Conservation (phyloP, 2,329 filamentous ascomycete genomes). For the Fusarium liriodendri region DNA sequence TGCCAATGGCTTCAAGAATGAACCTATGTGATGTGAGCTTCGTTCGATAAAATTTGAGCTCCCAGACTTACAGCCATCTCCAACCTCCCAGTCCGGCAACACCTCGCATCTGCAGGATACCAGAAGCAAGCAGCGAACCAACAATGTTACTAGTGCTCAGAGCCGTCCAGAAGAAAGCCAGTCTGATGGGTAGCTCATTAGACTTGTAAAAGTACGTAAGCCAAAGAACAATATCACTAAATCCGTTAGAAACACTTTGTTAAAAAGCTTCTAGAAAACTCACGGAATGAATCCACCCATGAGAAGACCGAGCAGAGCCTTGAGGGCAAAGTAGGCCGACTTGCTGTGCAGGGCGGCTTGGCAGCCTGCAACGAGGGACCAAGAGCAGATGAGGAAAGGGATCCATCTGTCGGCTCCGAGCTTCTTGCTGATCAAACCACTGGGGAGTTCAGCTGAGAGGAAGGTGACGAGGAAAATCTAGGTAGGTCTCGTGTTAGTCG, state of each 20-base stretch:
- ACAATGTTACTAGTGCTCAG: constrained; percentile 67
- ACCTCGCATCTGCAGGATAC: constrained; percentile 52
- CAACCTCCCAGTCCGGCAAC: constrained; percentile 53
- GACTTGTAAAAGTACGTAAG: constrained; percentile 82
- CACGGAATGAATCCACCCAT: constrained; percentile 65
- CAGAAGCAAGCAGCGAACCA: constrained; percentile 61
- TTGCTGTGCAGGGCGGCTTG: constrained; percentile 53
- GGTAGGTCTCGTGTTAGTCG: background rate
- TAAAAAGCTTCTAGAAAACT: constrained; percentile 7
- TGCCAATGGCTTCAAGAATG: constrained; percentile 62
- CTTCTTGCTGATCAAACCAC: constrained; percentile 62
- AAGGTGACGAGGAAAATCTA: constrained; percentile 58
- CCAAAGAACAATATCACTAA: constrained; percentile 67
- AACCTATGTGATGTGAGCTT: constrained; percentile 47
- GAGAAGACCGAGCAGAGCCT: constrained; percentile 57
- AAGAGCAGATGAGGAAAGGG: constrained; percentile 53
- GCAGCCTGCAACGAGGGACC: constrained; percentile 53
- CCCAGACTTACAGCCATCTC: constrained; percentile 49
- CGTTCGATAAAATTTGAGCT: rapidly evolving
- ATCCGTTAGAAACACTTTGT: background rate
- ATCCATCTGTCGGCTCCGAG: constrained; percentile 61
- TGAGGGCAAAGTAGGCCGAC: constrained; percentile 54
- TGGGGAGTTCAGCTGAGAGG: constrained; percentile 60
- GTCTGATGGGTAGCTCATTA: constrained; percentile 73
- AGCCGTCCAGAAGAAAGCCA: constrained; percentile 78